A percentile compares a stretch with the other conserved stretches of the same genome.
phyloP scores from a whole-genome alignment of 2,329 filamentous ascomycete species.

The Aspergillus eucalypticola region DNA sequence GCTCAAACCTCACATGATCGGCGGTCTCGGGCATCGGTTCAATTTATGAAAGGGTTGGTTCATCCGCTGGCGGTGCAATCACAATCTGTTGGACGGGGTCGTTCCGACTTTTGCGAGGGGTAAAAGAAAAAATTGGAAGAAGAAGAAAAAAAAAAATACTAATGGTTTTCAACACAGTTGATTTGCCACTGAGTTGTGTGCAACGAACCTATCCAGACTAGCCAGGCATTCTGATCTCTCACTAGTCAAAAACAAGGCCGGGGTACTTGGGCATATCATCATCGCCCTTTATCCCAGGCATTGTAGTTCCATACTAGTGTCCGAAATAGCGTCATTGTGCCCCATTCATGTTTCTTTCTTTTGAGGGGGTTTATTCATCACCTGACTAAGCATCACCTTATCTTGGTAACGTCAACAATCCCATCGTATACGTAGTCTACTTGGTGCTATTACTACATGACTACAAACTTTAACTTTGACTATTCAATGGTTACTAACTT shows the following conservation, averaged over 20 bases:
- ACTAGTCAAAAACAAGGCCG: neutral
- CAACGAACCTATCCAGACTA: neutral
- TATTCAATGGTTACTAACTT: neutral
- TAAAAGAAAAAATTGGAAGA: neutral
- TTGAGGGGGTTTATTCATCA: neutral
- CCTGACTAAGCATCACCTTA: neutral
- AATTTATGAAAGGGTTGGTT: slow-evolving; percentile 18
- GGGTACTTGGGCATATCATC: neutral
- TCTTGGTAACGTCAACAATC: neutral
- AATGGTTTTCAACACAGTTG: neutral
- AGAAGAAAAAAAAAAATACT: no score
- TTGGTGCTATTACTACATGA: neutral
- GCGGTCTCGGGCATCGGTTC: slow-evolving; percentile 17
- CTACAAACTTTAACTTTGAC: neutral
- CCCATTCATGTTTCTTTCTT: neutral
- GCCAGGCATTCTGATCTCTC: neutral
- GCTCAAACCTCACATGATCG: slow-evolving; percentile 28
- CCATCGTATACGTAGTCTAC: neutral
- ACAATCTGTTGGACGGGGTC: slow-evolving; percentile 1
- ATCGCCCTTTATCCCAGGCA: neutral
- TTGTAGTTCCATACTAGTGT: neutral
- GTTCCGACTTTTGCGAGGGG: neutral
- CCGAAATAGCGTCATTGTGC: slow-evolving; percentile 1
- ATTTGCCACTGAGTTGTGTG: slow-evolving; percentile 2
- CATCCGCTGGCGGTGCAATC: slow-evolving; percentile 9